Percentiles rank a stretch among this genome's conserved stretches.
phyloP scores from a whole-genome alignment of 352 stramenopile species.

The Phytophthora podocarpi region DNA sequence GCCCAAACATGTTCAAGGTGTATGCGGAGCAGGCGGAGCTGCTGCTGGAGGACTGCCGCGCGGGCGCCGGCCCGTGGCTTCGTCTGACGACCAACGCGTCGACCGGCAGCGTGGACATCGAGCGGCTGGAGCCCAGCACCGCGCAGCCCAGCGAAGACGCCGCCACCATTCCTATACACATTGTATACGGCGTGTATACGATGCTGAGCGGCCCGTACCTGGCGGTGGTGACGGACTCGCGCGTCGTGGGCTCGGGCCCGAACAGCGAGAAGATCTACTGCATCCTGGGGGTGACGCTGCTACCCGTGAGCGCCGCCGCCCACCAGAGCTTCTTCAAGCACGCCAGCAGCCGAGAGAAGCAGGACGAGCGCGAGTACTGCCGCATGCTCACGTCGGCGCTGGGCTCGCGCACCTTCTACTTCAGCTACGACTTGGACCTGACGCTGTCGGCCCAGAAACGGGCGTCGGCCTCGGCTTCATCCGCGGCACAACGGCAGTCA shows the following conservation, averaged over 20 bases:
- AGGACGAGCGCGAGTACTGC: conserved; percentile 67
- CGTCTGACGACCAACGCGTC: conserved; percentile 41
- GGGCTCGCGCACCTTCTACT: conserved; percentile 69
- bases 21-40: conserved; percentile 71
- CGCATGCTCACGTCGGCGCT: conserved; percentile 62
- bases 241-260: conserved; percentile 59
- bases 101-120: conserved; percentile 29
- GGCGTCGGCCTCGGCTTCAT: conserved; percentile 26
- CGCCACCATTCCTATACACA: conserved; percentile 65
- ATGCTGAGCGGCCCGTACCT: conserved; percentile 73
- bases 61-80: conserved; percentile 65
- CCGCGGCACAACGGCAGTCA: conserved; percentile 27
- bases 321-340: conserved; percentile 59
- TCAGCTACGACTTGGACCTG: conserved; percentile 77
- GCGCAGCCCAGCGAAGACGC: conserved; percentile 47
- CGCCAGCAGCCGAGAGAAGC: conserved; percentile 44
- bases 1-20: conserved; percentile 74
- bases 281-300: conserved; percentile 57
- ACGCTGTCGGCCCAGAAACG: conserved; percentile 78
- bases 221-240: conserved; percentile 73
- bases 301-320: conserved; percentile 61
- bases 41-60: conserved; percentile 82
- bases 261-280: conserved; percentile 67
- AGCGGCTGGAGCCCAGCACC: conserved; percentile 16
- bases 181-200: conserved; percentile 76